These are phyloP conservation scores for Gloeopeniophorella convolvens DNA, from an alignment of 768 basidiomycete species.

Conservation along the genomic window DNA sequence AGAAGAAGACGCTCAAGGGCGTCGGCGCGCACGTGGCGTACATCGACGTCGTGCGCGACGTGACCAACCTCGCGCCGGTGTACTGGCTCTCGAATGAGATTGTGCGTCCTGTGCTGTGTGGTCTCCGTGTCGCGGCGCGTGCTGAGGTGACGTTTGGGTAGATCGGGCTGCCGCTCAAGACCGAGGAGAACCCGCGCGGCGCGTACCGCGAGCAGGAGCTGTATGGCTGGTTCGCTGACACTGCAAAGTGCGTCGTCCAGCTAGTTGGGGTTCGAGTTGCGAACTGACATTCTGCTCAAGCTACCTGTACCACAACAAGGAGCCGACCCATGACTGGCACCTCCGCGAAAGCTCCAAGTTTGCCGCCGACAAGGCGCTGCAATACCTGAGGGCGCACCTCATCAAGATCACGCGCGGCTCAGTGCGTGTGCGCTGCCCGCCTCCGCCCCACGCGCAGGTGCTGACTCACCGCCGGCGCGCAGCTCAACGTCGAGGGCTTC, in stretches of 20 bases:
- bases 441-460: neutral
- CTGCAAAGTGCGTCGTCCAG: constrained; percentile 10
- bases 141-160: neutral
- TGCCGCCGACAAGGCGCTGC: constrained; percentile 25
- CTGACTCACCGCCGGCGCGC: neutral
- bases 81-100: constrained; percentile 54
- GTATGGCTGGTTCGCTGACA: constrained; percentile 1
- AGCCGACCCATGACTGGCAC: constrained; percentile 30
- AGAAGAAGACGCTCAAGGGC: constrained; percentile 30
- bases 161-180: constrained; percentile 19
- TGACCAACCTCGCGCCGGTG: constrained; percentile 56
- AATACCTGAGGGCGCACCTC: constrained; percentile 21
- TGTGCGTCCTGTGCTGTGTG: constrained; percentile 33
- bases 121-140: neutral
- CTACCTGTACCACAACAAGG: constrained; percentile 32
- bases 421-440: constrained; percentile 1
- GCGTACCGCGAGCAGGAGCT: constrained; percentile 10
- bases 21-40: constrained; percentile 27
- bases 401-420: constrained; percentile 1
- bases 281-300: constrained; percentile 21
- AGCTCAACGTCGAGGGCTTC: constrained; percentile 14
- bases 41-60: constrained; percentile 61
- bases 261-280: neutral
- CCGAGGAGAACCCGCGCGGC: constrained; percentile 1
- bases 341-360: constrained; percentile 25